These are phyloP conservation scores for Entophlyctis luteolus DNA, from an alignment of 192 early-diverging fungal species.

Conservation along the genomic window DNA sequence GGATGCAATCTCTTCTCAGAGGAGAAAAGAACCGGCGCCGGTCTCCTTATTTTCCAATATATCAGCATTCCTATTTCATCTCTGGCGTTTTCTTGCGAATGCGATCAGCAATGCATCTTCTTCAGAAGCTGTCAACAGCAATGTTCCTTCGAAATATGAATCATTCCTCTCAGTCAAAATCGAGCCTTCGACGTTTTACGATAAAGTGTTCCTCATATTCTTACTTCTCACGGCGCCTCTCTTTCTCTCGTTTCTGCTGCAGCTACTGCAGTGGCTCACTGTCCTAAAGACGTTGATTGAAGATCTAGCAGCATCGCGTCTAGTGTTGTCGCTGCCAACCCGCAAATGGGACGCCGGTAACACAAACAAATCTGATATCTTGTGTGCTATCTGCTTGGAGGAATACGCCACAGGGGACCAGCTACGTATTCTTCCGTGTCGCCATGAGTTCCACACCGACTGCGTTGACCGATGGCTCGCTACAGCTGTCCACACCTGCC, in stretches of 20 bases:
- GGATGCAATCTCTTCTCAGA: not conserved
- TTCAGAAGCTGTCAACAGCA: no score
- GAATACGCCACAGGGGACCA: constrained; percentile 72
- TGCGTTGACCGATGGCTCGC: constrained; percentile 65
- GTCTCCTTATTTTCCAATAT: not conserved
- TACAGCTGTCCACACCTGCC: constrained; percentile 2
- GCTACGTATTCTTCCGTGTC: constrained; percentile 70
- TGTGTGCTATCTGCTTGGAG: constrained; percentile 72
- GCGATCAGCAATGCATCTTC: not conserved
- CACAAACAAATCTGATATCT: constrained; percentile 30
- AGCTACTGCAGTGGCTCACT: constrained; percentile 54
- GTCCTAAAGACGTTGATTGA: not conserved
- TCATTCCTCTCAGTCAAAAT: not conserved
- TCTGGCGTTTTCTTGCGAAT: not conserved
- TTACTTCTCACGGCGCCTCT: constrained; percentile 66
- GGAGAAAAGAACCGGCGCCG: constrained; percentile 10
- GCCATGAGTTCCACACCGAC: constrained; percentile 70
- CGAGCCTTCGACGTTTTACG: not conserved
- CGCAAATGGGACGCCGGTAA: constrained; percentile 27
- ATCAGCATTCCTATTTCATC: not conserved
- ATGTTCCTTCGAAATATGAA: not conserved
- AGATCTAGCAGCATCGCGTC: not conserved
- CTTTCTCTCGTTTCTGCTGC: constrained; percentile 72
- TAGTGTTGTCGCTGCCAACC: not conserved
- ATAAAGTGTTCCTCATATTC: constrained; percentile 6